Base-by-base conservation (phyloP, 2,329 filamentous ascomycete species). In the Corinectria fuckeliana region DNA sequence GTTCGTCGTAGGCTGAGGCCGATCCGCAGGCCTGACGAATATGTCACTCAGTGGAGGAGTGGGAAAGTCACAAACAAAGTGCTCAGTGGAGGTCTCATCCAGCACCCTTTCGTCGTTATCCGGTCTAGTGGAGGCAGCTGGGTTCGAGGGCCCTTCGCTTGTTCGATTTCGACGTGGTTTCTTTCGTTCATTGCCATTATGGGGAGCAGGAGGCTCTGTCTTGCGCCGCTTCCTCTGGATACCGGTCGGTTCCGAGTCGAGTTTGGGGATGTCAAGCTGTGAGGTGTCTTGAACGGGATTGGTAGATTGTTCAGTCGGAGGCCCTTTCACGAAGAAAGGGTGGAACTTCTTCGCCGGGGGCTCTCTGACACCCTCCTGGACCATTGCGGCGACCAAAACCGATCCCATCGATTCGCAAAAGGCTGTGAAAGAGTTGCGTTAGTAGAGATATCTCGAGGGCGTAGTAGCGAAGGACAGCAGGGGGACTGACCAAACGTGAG, bases 261-360 rank as follows among this genome's bases (percentile, higher is more conserved):
- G 21, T 5, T 57, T 48, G 13, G 26, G 3, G 14, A 45, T 6
- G 44, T 61, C 61, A 25, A 53, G 20, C 18, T 28, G 56, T 18
- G 36, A 23, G 44, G 56, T 59, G 20, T 50, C 39, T 26, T 60
- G 50, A 7, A 47, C 14, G 26, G 61, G 7, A 21, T 50, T 45
- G 11, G 42, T 14, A 21, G 56, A 47, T 18, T 42, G 25, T n/a
- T n/a, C 50, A 26, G n/a, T 44, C 18, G 28, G 57, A 44, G 71
- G 58, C 6, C 45, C 56, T 56, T 73, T 75, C 36, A 74, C 68
- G 68, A 87, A 86, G 73, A 87, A 85, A 16, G 85, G 84, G 64
- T 87, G 85, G 34, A 86, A 68, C 63, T 82, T 84, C 67, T 79
- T 81, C 21, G 70, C 66, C 36, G 69, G 61, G 9, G 72, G 68